Base-by-base conservation (phyloP, 176 grass and related monocot genomes). In the Cymbopogon citratus region DNA sequence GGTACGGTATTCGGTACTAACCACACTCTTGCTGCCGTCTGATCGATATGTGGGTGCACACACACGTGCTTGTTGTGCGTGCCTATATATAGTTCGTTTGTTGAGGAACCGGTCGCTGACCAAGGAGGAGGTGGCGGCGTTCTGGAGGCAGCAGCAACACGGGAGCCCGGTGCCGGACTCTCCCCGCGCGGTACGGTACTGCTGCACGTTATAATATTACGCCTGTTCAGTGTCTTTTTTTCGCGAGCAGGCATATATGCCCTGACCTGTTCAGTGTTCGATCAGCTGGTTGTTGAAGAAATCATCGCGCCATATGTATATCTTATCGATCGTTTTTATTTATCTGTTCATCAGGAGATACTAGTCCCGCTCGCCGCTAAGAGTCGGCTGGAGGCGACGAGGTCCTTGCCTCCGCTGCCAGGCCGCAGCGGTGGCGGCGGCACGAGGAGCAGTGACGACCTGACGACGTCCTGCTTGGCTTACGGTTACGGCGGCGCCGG, bases 81-180 rank as follows among this genome's bases (percentile, higher is more conserved):
- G 12, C 15, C 4, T 63, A n/a, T n/a, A n/a, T n/a, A n/a, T n/a
- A 98, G 95, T 69, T 91, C 90, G 78, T 51, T 1, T 28, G 77
- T 43, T 40, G 83, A 89, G 95, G 88, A 98, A 91, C 81, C 86
- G 72, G 28, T 98, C 95, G 7, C 84, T 95, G 48, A 98, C 88
- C 0, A 95, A 62, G 36, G 95, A 98, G 24, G 92, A 98, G 46
- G 91, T 98, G 54, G 89, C 91, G 3, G 76, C 86, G 27, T 98
- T 91, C 85, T 49, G 92, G 88, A 86, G 68, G 78, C 82, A 69
- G 74, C 90, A 61, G 5, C 90, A 54, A 1, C 64, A 80, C 3
- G 51, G 82, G 18, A 89, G 73, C 36, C 56, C 61, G 2, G 26
- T 40, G 25, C 3, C 43, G 14, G 25, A 45, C 45, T 80, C 78